Conservation (phyloP, 108 stramenopile genomes). For the Cyclotella baltica region DNA sequence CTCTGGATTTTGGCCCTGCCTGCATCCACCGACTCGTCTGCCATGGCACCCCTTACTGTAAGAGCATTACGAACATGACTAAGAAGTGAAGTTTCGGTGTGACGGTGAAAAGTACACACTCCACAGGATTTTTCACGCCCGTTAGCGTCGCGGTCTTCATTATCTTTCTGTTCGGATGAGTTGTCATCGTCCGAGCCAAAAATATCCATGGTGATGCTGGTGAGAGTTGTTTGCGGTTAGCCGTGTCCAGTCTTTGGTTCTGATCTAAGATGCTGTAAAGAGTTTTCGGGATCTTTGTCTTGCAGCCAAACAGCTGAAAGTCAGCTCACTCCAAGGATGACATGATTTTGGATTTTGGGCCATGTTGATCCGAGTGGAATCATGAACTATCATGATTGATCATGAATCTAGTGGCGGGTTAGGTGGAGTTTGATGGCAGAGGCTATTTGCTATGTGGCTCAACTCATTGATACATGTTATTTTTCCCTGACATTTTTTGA, state of each 20-base stretch:
- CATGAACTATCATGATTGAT: too few relatives aligned
- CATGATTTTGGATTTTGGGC: too few relatives aligned
- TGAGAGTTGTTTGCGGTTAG: not conserved
- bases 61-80: conserved; percentile 31
- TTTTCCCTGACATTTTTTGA: too few relatives aligned
- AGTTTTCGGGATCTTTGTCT: too few relatives aligned
- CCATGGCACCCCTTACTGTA: not conserved
- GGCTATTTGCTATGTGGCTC: too few relatives aligned
- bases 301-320: too few relatives aligned
- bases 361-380: too few relatives aligned
- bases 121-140: conserved; percentile 36
- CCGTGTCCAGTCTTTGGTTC: not conserved
- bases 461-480: too few relatives aligned
- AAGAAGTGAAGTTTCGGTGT: conserved; percentile 32
- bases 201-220: not conserved
- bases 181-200: conserved; percentile 14
- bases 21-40: not conserved
- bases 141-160: not conserved
- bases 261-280: not conserved
- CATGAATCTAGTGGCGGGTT: too few relatives aligned
- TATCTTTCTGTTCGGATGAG: too few relatives aligned
- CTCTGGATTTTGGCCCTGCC: not conserved
- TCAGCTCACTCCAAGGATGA: too few relatives aligned
- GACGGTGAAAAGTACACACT: conserved; percentile 23
- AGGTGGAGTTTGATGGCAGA: too few relatives aligned